Percentiles rank a stretch among this genome's conserved stretches.
phyloP scores from a whole-genome alignment of 345 rosid genomes.

The Hypericum perforatum region DNA sequence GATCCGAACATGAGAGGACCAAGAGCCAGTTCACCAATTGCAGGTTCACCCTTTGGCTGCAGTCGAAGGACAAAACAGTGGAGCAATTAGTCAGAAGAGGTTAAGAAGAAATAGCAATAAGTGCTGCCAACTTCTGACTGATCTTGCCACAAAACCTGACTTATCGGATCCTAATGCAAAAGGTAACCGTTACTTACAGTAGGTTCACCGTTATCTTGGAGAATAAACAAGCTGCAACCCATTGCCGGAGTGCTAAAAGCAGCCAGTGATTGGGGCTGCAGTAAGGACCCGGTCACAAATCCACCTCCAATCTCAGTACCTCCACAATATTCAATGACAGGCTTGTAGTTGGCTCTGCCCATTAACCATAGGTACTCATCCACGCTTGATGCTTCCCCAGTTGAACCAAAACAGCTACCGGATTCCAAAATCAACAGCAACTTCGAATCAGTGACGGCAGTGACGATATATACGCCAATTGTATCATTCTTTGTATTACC shows the following conservation, averaged over 20 bases:
- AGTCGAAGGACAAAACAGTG: slow-evolving; percentile 9
- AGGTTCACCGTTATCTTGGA: slow-evolving; percentile 55
- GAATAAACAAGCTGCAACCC: slow-evolving; percentile 88
- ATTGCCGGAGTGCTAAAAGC: slow-evolving; percentile 90
- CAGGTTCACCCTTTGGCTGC: slow-evolving; percentile 53
- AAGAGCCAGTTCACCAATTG: slow-evolving; percentile 87
- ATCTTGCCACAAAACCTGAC: too few species aligned
- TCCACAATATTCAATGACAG: slow-evolving; percentile 91
- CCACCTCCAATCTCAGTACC: slow-evolving; percentile 95
- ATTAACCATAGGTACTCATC: slow-evolving; percentile 93
- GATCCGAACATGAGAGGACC: slow-evolving; percentile 76
- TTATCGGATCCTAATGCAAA: not conserved
- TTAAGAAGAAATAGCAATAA: too few species aligned
- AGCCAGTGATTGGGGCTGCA: slow-evolving; percentile 82
- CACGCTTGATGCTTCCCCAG: slow-evolving; percentile 95
- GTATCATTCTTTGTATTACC: too few species aligned
- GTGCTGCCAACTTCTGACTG: too few species aligned
- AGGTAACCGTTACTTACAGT: slow-evolving; percentile 42
- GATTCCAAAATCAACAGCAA: slow-evolving; percentile 17
- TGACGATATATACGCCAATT: not conserved
- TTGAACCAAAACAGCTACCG: slow-evolving; percentile 79
- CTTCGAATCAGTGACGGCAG: slow-evolving; percentile 9
- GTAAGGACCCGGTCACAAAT: slow-evolving; percentile 70
- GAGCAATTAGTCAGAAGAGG: too few species aligned
- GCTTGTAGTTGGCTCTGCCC: slow-evolving; percentile 88